These are phyloP conservation scores for Schwanniomyces vanrijiae DNA, from an alignment of 805 yeast genomes.

Conservation along the genomic window DNA sequence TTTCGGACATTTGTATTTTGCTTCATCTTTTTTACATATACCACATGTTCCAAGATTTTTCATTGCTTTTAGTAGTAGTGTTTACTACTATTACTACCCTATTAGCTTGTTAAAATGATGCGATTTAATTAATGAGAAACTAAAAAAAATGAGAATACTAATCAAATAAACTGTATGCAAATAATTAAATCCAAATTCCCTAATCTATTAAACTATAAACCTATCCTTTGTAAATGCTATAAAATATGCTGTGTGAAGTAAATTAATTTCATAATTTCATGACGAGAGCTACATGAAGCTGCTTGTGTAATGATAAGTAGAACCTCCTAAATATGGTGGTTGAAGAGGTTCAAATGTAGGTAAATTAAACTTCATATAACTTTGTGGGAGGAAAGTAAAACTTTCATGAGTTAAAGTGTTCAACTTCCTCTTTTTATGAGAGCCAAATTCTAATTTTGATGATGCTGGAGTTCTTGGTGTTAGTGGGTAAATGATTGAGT, in stretches of 20 bases:
- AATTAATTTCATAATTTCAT: background rate
- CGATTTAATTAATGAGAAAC: background rate
- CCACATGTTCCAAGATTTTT: slow-evolving; percentile 22
- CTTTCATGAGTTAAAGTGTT: background rate
- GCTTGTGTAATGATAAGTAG: background rate
- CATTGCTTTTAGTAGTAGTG: background rate
- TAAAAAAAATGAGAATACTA: background rate
- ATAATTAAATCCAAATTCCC: background rate
- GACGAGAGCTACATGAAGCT: background rate
- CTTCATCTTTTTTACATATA: slow-evolving; percentile 32
- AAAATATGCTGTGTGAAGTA: background rate
- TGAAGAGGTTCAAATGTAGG: background rate
- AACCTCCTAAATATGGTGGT: background rate
- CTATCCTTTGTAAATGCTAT: background rate
- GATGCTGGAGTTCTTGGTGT: slow-evolving; percentile 23
- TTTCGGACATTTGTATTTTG: slow-evolving; percentile 60
- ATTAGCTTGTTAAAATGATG: background rate
- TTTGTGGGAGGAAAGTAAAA: background rate
- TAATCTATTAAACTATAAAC: background rate
- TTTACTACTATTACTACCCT: background rate
- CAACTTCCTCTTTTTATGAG: slow-evolving; percentile 3
- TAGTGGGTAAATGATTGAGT: slow-evolving; percentile 16
- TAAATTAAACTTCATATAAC: background rate
- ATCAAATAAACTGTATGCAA: background rate
- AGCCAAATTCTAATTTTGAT: background rate